Evolutionary conservation across 116 monocot genomes (phyloP).

Genomic region (Iris pallida): DNA sequence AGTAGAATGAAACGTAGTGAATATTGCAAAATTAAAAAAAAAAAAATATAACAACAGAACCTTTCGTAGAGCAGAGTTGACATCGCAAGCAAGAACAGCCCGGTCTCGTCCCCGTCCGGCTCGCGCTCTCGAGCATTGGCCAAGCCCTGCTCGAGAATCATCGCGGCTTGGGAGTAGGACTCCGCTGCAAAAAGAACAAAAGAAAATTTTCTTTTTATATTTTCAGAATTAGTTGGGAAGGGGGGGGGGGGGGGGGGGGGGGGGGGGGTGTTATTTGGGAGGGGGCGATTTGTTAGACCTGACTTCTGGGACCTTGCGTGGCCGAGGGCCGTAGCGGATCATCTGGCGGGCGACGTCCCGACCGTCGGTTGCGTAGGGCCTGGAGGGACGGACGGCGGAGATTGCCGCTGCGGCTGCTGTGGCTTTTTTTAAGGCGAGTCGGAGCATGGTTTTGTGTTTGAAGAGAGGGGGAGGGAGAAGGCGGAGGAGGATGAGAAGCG

Average conservation of each 20-base stretch:
- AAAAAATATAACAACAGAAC: slow-evolving; percentile 17
- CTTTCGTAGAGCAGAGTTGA: slow-evolving; percentile 89
- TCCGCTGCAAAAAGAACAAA: slow-evolving; percentile 28
- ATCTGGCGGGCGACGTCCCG: slow-evolving; percentile 54
- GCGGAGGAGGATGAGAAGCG: too few species aligned
- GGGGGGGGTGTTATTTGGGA: not conserved
- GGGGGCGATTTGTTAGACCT: slow-evolving; percentile 20
- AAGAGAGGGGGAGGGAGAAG: too few species aligned
- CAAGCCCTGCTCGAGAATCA: slow-evolving; percentile 84
- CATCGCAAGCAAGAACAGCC: slow-evolving; percentile 74
- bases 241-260: not conserved
- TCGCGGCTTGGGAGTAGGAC: slow-evolving; percentile 61
- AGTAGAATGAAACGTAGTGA: not conserved
- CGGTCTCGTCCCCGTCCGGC: slow-evolving; percentile 34
- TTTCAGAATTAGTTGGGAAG: not conserved
- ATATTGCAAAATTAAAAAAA: not conserved
- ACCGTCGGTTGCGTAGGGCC: slow-evolving; percentile 14
- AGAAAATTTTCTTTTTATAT: not conserved
- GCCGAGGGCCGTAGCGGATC: slow-evolving; percentile 74
- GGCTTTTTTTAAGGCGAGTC: not conserved
- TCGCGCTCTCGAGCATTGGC: slow-evolving; percentile 35
- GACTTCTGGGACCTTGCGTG: slow-evolving; percentile 65
- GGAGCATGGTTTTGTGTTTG: not conserved
- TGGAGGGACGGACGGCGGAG: not conserved
- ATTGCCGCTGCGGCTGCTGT: not conserved